Evolutionary conservation across 495 filamentous ascomycete genomes (phyloP).

Genomic region (Xylaria scruposa): DNA sequence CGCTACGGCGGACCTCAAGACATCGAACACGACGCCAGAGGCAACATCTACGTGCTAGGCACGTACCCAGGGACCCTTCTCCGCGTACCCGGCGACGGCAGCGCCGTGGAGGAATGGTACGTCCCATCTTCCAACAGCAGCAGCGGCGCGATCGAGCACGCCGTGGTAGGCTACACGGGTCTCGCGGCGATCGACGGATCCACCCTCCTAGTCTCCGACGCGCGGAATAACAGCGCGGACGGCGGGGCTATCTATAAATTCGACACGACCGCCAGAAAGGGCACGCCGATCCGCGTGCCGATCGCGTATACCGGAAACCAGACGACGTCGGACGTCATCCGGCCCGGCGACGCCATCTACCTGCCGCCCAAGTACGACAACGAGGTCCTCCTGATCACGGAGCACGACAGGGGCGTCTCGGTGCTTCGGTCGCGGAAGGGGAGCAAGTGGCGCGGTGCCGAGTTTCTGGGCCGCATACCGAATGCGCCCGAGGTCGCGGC

Average conservation of each 20-base stretch:
- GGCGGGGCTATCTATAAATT: conserved; percentile 42
- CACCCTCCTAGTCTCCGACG: conserved; percentile 39
- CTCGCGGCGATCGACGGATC: conserved; percentile 37
- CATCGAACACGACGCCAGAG: conserved; percentile 39
- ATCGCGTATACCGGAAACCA: conserved; percentile 13
- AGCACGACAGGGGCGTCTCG: conserved; percentile 38
- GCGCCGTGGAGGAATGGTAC: conserved; percentile 40
- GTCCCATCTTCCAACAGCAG: not conserved
- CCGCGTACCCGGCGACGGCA: conserved; percentile 35
- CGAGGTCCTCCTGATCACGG: conserved; percentile 40
- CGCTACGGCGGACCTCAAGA: conserved; percentile 45
- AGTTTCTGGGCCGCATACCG: conserved; percentile 44
- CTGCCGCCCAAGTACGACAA: conserved; percentile 45
- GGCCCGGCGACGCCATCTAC: conserved; percentile 43
- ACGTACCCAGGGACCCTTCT: conserved; percentile 42
- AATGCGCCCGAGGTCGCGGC: conserved; percentile 29
- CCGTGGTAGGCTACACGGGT: conserved; percentile 37
- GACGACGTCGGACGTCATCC: conserved; percentile 17
- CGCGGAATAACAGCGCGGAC: conserved; percentile 32
- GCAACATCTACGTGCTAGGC: conserved; percentile 46
- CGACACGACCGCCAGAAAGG: conserved; percentile 35
- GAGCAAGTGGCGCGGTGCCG: conserved; percentile 41
- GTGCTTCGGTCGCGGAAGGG: conserved; percentile 43
- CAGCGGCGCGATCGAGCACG: conserved; percentile 26
- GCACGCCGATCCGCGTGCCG: conserved; percentile 35